Evolutionary conservation across 805 yeast genomes (phyloP).

Genomic region (Barnettozyma populi): DNA sequence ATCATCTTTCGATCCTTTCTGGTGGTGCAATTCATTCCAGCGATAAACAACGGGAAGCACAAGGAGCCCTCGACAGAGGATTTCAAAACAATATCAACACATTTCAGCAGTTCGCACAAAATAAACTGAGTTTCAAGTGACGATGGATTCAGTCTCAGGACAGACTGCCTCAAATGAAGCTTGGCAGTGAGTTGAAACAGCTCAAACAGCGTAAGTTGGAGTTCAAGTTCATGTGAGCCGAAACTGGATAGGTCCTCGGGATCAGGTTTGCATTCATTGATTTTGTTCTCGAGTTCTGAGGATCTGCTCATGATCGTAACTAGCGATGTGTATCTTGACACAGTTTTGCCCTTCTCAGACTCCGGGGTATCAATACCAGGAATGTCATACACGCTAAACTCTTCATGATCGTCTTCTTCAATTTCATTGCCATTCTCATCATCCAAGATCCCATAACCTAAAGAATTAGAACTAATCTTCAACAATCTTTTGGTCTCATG

Average conservation of each 20-base stretch:
- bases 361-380: slow-evolving; percentile 24
- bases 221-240: slow-evolving; percentile 46
- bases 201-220: slow-evolving; percentile 67
- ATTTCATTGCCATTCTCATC: slow-evolving; percentile 16
- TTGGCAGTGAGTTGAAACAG: slow-evolving; percentile 65
- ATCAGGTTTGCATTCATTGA: slow-evolving; percentile 49
- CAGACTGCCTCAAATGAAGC: slow-evolving; percentile 62
- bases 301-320: slow-evolving; percentile 30
- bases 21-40: slow-evolving; percentile 63
- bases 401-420: slow-evolving; percentile 11
- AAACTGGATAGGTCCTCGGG: slow-evolving; percentile 37
- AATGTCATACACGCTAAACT: slow-evolving; percentile 12
- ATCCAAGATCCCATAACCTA: slow-evolving; percentile 23
- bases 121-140: slow-evolving; percentile 59
- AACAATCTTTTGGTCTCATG: slow-evolving; percentile 41
- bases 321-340: slow-evolving; percentile 30
- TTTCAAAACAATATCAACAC: slow-evolving; percentile 57
- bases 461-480: slow-evolving; percentile 25
- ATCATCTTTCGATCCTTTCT: slow-evolving; percentile 47
- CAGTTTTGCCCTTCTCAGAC: slow-evolving; percentile 19
- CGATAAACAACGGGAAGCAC: slow-evolving; percentile 73
- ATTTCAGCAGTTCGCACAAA: slow-evolving; percentile 45
- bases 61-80: slow-evolving; percentile 66
- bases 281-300: slow-evolving; percentile 41
- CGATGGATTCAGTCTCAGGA: slow-evolving; percentile 53